Evolutionary conservation across 2,329 filamentous ascomycete genomes (phyloP).

Genomic region (Macroventuria anomochaeta): DNA sequence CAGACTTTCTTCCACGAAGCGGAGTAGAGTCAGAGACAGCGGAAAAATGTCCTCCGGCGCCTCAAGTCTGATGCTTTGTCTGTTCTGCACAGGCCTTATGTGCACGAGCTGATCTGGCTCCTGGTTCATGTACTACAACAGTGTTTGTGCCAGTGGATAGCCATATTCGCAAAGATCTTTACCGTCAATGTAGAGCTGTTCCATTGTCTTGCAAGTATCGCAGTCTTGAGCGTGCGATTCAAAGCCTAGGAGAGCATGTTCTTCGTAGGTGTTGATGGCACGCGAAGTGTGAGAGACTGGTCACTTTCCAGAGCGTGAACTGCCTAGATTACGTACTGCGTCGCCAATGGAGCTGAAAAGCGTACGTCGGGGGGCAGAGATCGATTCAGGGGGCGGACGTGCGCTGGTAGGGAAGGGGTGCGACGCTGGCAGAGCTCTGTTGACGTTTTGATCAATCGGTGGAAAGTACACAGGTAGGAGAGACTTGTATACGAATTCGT

Average conservation of each 20-base stretch:
- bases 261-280: slow-evolving; percentile 25
- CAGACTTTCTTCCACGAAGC: slow-evolving; percentile 24
- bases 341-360: slow-evolving; percentile 31
- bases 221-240: slow-evolving; percentile 38
- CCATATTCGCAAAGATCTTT: slow-evolving; percentile 31
- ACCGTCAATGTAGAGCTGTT: slow-evolving; percentile 27
- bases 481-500: slow-evolving; percentile 42
- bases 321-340: slow-evolving; percentile 33
- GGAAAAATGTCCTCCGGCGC: slow-evolving; percentile 29
- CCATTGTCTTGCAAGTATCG: slow-evolving; percentile 27
- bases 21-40: slow-evolving; percentile 26
- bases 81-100: slow-evolving; percentile 22
- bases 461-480: slow-evolving; percentile 44
- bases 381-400: neutral
- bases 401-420: neutral
- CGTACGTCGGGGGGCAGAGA: slow-evolving; percentile 20
- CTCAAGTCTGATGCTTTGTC: slow-evolving; percentile 22
- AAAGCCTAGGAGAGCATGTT: slow-evolving; percentile 30
- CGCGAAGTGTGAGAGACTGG: slow-evolving; percentile 21
- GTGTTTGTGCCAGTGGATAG: slow-evolving; percentile 25
- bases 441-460: slow-evolving; percentile 23
- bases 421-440: slow-evolving; percentile 14
- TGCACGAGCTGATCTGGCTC: slow-evolving; percentile 28
- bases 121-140: slow-evolving; percentile 34
- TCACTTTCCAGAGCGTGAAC: slow-evolving; percentile 12